phyloP scores from a whole-genome alignment of 306 rosid species.

The Cicer judaicum region DNA sequence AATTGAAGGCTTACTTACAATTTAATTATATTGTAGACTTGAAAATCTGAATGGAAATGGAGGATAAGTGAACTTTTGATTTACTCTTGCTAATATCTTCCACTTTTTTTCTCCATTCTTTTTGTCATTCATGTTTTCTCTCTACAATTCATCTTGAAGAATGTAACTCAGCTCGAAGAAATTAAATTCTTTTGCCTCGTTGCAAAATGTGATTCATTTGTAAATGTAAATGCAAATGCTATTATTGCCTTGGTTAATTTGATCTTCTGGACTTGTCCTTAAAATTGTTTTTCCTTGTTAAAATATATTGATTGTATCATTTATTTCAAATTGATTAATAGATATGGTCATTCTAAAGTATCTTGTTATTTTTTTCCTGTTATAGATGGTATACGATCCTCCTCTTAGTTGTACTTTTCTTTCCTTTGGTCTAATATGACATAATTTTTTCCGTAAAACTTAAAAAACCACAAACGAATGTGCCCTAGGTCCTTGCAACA shows the following conservation, averaged over 20 bases:
- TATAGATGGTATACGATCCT: background rate
- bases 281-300: conserved; percentile 4
- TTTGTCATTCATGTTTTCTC: background rate
- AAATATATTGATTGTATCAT: background rate
- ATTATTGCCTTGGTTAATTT: background rate
- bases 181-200: background rate
- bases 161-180: background rate
- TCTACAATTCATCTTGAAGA: background rate
- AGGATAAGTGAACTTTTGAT: background rate
- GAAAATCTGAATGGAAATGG: conserved; percentile 17
- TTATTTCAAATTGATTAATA: background rate
- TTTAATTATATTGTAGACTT: conserved; percentile 1
- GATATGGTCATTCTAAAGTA: background rate
- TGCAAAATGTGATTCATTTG: background rate
- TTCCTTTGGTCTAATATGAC: background rate
- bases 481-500: too few relatives aligned
- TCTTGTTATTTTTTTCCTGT: background rate
- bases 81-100: background rate
- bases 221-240: background rate
- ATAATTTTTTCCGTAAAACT: too few relatives aligned
- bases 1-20: too few relatives aligned
- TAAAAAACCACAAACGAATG: too few relatives aligned
- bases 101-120: background rate
- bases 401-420: background rate
- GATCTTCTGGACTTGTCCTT: conserved; percentile 2